phyloP scores from a whole-genome alignment of 768 basidiomycete genomes.

The Mycena kentingensis region DNA sequence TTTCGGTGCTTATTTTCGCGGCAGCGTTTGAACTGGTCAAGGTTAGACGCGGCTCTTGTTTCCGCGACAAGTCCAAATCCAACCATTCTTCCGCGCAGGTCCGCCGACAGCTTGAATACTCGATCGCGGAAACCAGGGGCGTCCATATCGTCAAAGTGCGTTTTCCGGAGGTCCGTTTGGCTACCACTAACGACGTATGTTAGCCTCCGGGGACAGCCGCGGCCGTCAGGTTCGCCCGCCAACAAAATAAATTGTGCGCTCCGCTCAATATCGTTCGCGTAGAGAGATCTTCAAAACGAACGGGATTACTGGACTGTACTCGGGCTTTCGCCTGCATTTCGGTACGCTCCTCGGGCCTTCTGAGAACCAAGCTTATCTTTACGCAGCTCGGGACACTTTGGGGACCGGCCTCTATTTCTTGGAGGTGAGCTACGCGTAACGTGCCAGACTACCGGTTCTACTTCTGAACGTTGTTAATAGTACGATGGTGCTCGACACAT shows the following conservation, averaged over 20 bases:
- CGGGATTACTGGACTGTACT: constrained; percentile 72
- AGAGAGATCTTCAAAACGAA: constrained; percentile 70
- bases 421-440: constrained; percentile 48
- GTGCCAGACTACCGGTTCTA: background rate
- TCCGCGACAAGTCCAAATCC: background rate
- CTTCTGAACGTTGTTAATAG: background rate
- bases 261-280: background rate
- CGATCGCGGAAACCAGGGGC: constrained; percentile 83
- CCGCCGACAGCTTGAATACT: constrained; percentile 88
- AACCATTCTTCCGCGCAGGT: constrained; percentile 56
- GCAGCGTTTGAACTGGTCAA: constrained; percentile 93
- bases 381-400: constrained; percentile 79
- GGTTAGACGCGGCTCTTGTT: constrained; percentile 42
- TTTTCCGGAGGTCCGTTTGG: background rate
- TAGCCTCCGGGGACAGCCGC: constrained; percentile 72
- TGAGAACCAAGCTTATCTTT: background rate
- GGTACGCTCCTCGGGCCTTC: constrained; percentile 51
- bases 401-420: constrained; percentile 93
- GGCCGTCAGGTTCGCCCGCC: constrained; percentile 49
- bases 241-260: background rate
- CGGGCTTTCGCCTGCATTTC: constrained; percentile 87
- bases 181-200: background rate
- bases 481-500: constrained; percentile 91
- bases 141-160: constrained; percentile 54
- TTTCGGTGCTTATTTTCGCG: constrained; percentile 7